These are phyloP conservation scores for Lunularia cruciata DNA, from an alignment of 225 moss, liverwort and hornwort species.

Conservation along the genomic window DNA sequence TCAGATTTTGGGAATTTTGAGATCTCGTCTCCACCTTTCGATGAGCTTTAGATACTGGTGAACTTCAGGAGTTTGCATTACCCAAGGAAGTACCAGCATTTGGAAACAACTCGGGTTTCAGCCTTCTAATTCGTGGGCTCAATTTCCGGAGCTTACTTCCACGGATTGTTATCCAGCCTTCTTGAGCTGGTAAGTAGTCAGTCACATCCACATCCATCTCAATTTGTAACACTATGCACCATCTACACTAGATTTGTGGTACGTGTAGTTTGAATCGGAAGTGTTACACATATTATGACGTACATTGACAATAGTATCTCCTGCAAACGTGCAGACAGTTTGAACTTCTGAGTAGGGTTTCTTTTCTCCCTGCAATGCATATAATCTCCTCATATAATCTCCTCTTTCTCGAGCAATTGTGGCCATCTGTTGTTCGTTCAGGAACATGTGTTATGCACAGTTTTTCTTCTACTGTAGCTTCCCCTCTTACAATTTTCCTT, in stretches of 20 bases:
- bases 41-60: neutral
- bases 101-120: neutral
- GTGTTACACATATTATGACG: too few relatives aligned
- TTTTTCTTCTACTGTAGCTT: too few relatives aligned
- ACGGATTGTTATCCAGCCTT: neutral
- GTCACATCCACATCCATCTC: neutral
- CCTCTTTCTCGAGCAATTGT: too few relatives aligned
- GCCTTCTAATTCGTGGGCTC: neutral
- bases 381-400: too few relatives aligned
- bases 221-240: neutral
- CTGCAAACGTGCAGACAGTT: too few relatives aligned
- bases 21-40: neutral
- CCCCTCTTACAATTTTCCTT: too few relatives aligned
- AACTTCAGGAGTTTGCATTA: slow-evolving; percentile 1
- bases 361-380: too few relatives aligned
- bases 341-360: too few relatives aligned
- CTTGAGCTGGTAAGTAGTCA: slow-evolving; percentile 2
- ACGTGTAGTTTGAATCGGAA: too few relatives aligned
- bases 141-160: neutral
- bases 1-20: neutral
- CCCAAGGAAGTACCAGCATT: neutral
- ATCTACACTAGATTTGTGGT: neutral
- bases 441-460: too few relatives aligned
- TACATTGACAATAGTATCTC: too few relatives aligned
- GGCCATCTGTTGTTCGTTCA: too few relatives aligned